Evolutionary conservation across 163 green algal genomes (phyloP).

Genomic region (Chloromonas sp.): DNA sequence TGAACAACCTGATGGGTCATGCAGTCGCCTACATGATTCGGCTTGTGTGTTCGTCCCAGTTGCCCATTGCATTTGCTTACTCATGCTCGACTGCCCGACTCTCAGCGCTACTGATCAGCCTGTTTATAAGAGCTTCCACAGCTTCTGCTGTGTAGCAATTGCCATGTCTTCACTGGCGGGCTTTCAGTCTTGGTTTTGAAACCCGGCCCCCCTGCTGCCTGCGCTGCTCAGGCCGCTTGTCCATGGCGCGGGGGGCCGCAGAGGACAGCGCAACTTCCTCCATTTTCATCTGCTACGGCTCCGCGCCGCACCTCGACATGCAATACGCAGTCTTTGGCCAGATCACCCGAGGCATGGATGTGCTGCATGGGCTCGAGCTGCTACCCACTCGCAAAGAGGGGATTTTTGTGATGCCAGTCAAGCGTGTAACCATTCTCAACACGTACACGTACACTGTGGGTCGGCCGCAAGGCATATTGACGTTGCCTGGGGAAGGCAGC

Average conservation of each 20-base stretch:
- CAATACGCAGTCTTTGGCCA: constrained; percentile 53
- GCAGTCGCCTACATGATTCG: too few species aligned
- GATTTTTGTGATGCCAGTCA: constrained; percentile 61
- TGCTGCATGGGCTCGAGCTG: constrained; percentile 68
- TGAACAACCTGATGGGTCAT: too few species aligned
- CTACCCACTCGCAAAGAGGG: constrained; percentile 76
- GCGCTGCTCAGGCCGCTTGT: constrained; percentile 52
- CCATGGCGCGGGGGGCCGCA: constrained; percentile 66
- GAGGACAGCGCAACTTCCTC: constrained; percentile 70
- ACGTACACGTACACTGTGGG: constrained; percentile 52
- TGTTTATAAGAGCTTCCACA: too few species aligned
- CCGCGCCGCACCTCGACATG: constrained; percentile 85
- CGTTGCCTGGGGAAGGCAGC: too few species aligned
- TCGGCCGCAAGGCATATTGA: too few species aligned
- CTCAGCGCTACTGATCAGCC: too few species aligned
- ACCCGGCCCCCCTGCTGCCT: too few species aligned
- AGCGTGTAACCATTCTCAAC: constrained; percentile 67
- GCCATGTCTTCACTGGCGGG: not conserved
- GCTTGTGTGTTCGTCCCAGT: too few species aligned
- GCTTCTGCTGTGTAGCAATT: not conserved
- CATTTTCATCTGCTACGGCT: constrained; percentile 83
- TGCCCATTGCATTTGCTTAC: too few species aligned
- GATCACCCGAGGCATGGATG: constrained; percentile 72
- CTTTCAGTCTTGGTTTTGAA: too few species aligned
- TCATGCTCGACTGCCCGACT: too few species aligned